Conservation (phyloP, 805 yeast genomes). For the Yarrowia yakushimensis region DNA sequence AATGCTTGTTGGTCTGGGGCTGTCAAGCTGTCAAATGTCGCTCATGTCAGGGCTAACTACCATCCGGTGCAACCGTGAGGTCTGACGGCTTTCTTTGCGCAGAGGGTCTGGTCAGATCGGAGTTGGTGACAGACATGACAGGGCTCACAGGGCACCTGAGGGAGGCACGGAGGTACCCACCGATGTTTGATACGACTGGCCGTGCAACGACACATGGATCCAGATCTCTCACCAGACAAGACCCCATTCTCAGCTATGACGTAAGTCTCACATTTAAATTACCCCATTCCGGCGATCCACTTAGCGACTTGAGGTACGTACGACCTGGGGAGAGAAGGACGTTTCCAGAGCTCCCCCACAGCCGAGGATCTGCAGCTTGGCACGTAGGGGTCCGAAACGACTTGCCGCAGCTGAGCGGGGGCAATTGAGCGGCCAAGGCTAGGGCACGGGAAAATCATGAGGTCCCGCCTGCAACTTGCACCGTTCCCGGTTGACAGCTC, state of each 20-base stretch:
- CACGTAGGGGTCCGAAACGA: slow-evolving; percentile 2
- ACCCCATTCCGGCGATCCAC: slow-evolving; percentile 3
- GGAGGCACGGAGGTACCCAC: background rate
- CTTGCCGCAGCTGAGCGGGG: slow-evolving; percentile 2
- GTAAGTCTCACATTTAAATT: background rate
- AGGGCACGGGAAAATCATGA: no score
- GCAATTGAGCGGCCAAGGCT: no score
- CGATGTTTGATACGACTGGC: background rate
- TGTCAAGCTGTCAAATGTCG: background rate
- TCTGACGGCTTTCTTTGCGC: background rate
- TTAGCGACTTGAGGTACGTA: background rate
- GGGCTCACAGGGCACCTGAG: no score
- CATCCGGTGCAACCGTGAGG: slow-evolving; percentile 8
- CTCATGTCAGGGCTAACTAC: slow-evolving; percentile 2
- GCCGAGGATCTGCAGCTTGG: background rate
- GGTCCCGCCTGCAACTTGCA: no score
- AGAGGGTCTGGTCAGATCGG: no score
- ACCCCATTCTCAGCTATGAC: background rate
- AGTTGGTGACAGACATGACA: no score
- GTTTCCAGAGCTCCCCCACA: background rate
- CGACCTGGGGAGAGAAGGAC: background rate
- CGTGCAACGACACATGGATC: no score
- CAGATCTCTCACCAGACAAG: no score
- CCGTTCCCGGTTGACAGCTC: background rate
- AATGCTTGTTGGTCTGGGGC: no score